Base-by-base conservation (phyloP, 2,329 filamentous ascomycete genomes). In the Alternaria ventricosa region DNA sequence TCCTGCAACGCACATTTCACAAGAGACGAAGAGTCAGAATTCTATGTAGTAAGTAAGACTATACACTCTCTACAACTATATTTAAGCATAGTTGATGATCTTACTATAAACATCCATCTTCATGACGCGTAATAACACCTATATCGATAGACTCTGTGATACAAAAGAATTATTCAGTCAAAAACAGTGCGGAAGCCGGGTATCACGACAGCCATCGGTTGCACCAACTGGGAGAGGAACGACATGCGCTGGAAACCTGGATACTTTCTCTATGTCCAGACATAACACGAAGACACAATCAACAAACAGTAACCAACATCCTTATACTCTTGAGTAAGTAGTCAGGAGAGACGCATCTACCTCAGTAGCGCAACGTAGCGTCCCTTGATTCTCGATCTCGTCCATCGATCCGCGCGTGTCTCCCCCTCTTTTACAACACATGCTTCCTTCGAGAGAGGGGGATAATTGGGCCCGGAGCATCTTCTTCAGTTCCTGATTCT, bases 81-180 rank as follows among this genome's bases (percentile, higher is more conserved):
- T n/a, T n/a, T n/a, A n/a, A n/a, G n/a, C n/a, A n/a, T n/a, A n/a
- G n/a, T n/a, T n/a, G n/a, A n/a, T n/a, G n/a, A n/a, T n/a, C n/a
- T n/a, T n/a, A n/a, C n/a, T n/a, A n/a, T n/a, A n/a, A n/a, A n/a
- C n/a, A n/a, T n/a, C n/a, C n/a, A n/a, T n/a, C n/a, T n/a, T n/a
- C n/a, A n/a, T n/a, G n/a, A n/a, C n/a, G n/a, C n/a, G n/a, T n/a
- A 33, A 33, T 33, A 33, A 1, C 4, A 3, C 30, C 13, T n/a
- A 1, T 36, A 0, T 2, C 7, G 3, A 36, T 15, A 36, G 0
- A 36, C 0, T 36, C 2, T 0, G 2, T 36, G 7, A n/a, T 36
- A 15, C 13, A 36, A n/a, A 36, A 33, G 1, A 30, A 5, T 5
- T 5, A 6, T 30, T 30, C 12, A 12, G 28, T 6, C 12, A 30